phyloP scores from a whole-genome alignment of 495 filamentous ascomycete species.

The Talaromyces borbonicus region DNA sequence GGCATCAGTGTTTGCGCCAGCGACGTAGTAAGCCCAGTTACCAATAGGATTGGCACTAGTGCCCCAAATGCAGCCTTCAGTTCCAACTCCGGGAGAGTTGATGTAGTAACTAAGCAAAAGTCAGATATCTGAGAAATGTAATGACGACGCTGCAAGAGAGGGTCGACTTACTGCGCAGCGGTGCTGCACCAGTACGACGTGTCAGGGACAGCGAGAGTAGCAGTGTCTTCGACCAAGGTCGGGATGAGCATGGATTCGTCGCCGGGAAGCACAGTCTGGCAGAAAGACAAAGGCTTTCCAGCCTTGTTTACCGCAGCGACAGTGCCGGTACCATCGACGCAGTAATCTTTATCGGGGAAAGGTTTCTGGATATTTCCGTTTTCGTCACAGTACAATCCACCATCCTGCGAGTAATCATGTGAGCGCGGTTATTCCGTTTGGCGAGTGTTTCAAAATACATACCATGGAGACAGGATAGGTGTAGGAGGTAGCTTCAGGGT shows the following conservation, averaged over 20 bases:
- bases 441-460: conserved; percentile 18
- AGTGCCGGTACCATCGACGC: conserved; percentile 57
- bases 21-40: conserved; percentile 76
- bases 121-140: background rate
- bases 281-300: conserved; percentile 55
- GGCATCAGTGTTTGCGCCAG: conserved; percentile 60
- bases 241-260: conserved; percentile 85
- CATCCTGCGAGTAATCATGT: conserved; percentile 45
- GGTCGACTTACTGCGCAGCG: conserved; percentile 56
- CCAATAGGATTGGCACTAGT: conserved; percentile 52
- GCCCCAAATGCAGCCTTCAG: conserved; percentile 64
- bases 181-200: conserved; percentile 61
- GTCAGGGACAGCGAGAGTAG: conserved; percentile 61
- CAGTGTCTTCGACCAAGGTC: conserved; percentile 45
- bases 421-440: background rate
- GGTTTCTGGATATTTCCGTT: conserved; percentile 60
- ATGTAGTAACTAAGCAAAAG: conserved; percentile 56
- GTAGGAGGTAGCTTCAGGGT: conserved; percentile 57
- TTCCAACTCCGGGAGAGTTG: conserved; percentile 59
- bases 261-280: conserved; percentile 77
- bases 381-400: conserved; percentile 65
- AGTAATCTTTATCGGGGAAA: conserved; percentile 60
- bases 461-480: conserved; percentile 67
- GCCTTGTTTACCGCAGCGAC: conserved; percentile 56
- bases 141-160: background rate